Percentiles rank a stretch among this genome's conserved stretches.
These are phyloP conservation scores for Diaporthe eres DNA, from an alignment of 2,329 filamentous ascomycete genomes.

Conservation along the genomic window DNA sequence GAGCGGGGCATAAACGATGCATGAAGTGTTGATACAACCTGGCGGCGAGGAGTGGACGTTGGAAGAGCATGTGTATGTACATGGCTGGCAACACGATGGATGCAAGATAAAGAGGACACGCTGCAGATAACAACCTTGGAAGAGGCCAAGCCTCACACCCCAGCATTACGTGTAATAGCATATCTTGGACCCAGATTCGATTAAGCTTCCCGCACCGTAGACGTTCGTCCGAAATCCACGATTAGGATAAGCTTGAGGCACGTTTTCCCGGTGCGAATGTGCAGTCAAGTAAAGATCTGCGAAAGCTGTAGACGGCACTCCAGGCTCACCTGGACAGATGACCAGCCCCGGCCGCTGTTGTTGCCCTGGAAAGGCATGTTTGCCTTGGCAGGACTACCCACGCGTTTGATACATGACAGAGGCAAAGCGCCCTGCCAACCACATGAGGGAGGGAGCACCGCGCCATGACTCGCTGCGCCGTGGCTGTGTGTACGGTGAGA, in stretches of 20 bases:
- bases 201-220: conserved; percentile 28
- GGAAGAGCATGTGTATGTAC: neutral
- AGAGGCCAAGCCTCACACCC: conserved; percentile 14
- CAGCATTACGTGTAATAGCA: neutral
- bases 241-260: neutral
- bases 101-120: neutral
- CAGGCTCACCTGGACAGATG: conserved; percentile 3
- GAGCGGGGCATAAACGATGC: neutral
- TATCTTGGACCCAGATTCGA: neutral
- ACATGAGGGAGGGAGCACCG: conserved; percentile 24
- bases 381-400: conserved; percentile 21
- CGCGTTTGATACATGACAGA: conserved; percentile 31
- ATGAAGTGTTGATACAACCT: neutral
- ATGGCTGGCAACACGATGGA: neutral
- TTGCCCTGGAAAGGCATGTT: conserved; percentile 1
- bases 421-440: conserved; percentile 9
- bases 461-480: conserved; percentile 21
- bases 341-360: neutral
- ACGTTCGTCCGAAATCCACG: conserved; percentile 30
- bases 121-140: neutral
- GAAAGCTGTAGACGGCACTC: too few species aligned
- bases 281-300: conserved; percentile 6
- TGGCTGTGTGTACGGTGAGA: conserved; percentile 27
- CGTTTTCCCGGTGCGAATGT: neutral
- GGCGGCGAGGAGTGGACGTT: neutral